Evolutionary conservation across 148 eudicot species (phyloP).

Genomic region (Oxyria digyna): DNA sequence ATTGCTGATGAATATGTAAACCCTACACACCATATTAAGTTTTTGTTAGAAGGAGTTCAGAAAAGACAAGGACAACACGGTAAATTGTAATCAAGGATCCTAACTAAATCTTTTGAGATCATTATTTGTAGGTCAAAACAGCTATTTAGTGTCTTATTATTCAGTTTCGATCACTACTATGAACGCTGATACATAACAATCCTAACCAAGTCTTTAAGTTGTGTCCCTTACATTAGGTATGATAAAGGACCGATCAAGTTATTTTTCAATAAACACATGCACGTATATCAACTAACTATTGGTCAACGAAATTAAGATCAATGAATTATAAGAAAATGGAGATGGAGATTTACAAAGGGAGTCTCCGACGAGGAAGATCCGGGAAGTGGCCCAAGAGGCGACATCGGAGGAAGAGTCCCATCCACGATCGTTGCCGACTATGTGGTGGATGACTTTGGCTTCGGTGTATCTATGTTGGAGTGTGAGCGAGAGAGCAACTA

Average conservation of each 20-base stretch:
- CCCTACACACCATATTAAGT: slow-evolving; percentile 25
- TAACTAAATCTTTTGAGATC: background rate
- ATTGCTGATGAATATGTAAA: slow-evolving; percentile 43
- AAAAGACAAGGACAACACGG: too few species aligned
- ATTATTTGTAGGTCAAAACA: too few species aligned
- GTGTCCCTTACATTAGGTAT: too few species aligned
- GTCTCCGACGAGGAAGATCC: slow-evolving; percentile 56
- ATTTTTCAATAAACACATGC: too few species aligned
- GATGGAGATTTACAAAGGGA: slow-evolving; percentile 30
- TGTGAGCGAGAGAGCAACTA: background rate
- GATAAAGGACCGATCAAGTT: too few species aligned
- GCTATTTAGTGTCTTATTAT: too few species aligned
- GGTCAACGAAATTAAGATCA: background rate
- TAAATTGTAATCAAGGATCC: too few species aligned
- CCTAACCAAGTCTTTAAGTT: too few species aligned
- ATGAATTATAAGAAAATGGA: background rate
- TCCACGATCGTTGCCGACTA: slow-evolving; percentile 49
- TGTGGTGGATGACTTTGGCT: slow-evolving; percentile 38
- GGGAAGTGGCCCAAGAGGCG: slow-evolving; percentile 35
- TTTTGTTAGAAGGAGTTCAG: too few species aligned
- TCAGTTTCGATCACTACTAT: too few species aligned
- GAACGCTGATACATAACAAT: too few species aligned
- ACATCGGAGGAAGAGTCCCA: slow-evolving; percentile 43
- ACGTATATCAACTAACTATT: background rate
- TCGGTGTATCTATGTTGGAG: slow-evolving; percentile 11